phyloP scores from a whole-genome alignment of 2,329 filamentous ascomycete species.

The Emergomyces orientalis region DNA sequence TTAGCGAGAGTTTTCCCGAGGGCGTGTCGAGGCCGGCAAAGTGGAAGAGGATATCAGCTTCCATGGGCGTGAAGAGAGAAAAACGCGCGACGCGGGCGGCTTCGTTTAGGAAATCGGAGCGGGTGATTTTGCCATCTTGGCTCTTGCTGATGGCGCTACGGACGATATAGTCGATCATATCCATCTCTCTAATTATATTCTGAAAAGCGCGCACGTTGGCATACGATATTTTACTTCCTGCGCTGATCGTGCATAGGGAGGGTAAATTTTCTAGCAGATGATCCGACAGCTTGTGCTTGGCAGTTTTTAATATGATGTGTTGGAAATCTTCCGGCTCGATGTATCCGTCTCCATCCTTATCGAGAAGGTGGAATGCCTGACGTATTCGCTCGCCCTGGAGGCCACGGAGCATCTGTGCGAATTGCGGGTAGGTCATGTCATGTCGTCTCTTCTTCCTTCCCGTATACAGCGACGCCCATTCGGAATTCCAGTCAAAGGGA shows the following conservation, averaged over 20 bases:
- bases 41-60: conserved; percentile 96
- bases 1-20: conserved; percentile 69
- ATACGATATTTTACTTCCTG: conserved; percentile 89
- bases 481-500: conserved; percentile 93
- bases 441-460: conserved; percentile 81
- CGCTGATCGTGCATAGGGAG: conserved; percentile 88
- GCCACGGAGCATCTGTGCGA: conserved; percentile 94
- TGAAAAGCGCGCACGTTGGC: conserved; percentile 96
- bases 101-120: conserved; percentile 89
- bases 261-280: conserved; percentile 84
- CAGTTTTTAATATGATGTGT: conserved; percentile 88
- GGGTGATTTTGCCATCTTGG: conserved; percentile 82
- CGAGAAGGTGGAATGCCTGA: conserved; percentile 87
- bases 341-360: conserved; percentile 85
- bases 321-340: conserved; percentile 95
- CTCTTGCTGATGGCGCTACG: conserved; percentile 78
- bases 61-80: conserved; percentile 95
- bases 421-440: conserved; percentile 88
- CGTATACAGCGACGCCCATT: conserved; percentile 93
- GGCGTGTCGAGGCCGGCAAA: conserved; percentile 89
- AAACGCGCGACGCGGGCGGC: conserved; percentile 85
- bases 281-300: conserved; percentile 93
- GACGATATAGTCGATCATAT: conserved; percentile 88
- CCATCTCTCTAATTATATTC: conserved; percentile 97
- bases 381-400: conserved; percentile 92